Percentiles rank a stretch among this genome's conserved stretches.
Evolutionary conservation across 352 stramenopile species (phyloP).

Genomic region (Aphanomyces astaci): DNA sequence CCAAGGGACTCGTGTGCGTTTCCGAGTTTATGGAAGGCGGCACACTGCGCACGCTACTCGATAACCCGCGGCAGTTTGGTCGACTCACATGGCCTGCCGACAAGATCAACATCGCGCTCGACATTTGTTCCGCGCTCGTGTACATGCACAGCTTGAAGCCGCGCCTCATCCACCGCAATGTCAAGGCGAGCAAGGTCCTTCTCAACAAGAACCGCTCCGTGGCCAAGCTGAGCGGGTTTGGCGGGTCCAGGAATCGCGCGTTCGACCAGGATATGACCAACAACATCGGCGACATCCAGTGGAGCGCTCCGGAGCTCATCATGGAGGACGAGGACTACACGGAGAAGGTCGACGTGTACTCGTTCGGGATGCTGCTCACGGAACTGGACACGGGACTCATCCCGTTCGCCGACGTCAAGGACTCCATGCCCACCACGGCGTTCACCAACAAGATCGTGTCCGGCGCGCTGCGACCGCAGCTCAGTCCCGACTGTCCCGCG

Average conservation of each 20-base stretch:
- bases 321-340: slow-evolving; percentile 29
- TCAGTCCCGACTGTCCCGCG: background rate
- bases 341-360: slow-evolving; percentile 20
- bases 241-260: slow-evolving; percentile 35
- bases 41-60: background rate
- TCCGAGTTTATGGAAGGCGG: slow-evolving; percentile 13
- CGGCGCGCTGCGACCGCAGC: background rate
- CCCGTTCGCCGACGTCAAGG: slow-evolving; percentile 10
- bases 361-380: slow-evolving; percentile 16
- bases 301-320: slow-evolving; percentile 54
- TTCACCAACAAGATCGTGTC: slow-evolving; percentile 9
- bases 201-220: slow-evolving; percentile 30
- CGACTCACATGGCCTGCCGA: slow-evolving; percentile 29
- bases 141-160: slow-evolving; percentile 29
- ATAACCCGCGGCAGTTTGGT: background rate
- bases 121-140: slow-evolving; percentile 27
- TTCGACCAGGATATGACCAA: slow-evolving; percentile 43
- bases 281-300: slow-evolving; percentile 39
- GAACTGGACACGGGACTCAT: slow-evolving; percentile 12
- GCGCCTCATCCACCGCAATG: slow-evolving; percentile 39
- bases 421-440: background rate
- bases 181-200: slow-evolving; percentile 53
- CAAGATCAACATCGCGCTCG: slow-evolving; percentile 33
- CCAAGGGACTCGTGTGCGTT: background rate
- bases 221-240: slow-evolving; percentile 63